These are phyloP conservation scores for Fomitopsis schrenkii DNA, from an alignment of 1,284 basidiomycete species.

Conservation along the genomic window DNA sequence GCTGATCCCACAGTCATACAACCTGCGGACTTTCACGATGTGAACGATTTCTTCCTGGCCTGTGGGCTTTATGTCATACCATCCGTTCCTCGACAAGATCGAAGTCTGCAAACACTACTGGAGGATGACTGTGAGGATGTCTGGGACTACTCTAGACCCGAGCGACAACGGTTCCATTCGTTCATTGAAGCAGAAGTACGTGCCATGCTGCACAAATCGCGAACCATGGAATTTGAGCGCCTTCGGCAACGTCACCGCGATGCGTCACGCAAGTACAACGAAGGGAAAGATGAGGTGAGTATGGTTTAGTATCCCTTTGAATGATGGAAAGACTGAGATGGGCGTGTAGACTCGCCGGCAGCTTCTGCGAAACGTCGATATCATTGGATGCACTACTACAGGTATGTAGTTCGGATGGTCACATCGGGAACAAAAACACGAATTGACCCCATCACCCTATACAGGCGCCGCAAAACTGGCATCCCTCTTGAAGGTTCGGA, in stretches of 20 bases:
- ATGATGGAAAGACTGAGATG: not conserved
- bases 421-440: no score
- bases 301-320: not conserved
- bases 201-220: constrained; percentile 24
- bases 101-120: constrained; percentile 14
- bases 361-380: constrained; percentile 48
- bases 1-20: not conserved
- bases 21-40: constrained; percentile 24
- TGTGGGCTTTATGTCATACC: constrained; percentile 20
- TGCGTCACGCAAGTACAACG: constrained; percentile 26
- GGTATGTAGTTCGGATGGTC: constrained; percentile 28
- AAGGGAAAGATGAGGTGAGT: constrained; percentile 33
- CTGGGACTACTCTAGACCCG: constrained; percentile 24
- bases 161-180: constrained; percentile 19
- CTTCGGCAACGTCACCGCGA: constrained; percentile 30
- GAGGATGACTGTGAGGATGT: constrained; percentile 9
- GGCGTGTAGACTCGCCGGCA: constrained; percentile 30
- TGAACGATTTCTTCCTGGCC: constrained; percentile 18
- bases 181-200: constrained; percentile 22
- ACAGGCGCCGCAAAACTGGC: constrained; percentile 64
- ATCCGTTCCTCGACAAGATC: constrained; percentile 7
- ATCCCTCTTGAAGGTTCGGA: constrained; percentile 47
- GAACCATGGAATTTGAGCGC: constrained; percentile 33
- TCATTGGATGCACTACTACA: constrained; percentile 73
- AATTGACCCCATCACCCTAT: no score